Conservation (phyloP, 2,329 filamentous ascomycete genomes). For the Claviceps cyperi region DNA sequence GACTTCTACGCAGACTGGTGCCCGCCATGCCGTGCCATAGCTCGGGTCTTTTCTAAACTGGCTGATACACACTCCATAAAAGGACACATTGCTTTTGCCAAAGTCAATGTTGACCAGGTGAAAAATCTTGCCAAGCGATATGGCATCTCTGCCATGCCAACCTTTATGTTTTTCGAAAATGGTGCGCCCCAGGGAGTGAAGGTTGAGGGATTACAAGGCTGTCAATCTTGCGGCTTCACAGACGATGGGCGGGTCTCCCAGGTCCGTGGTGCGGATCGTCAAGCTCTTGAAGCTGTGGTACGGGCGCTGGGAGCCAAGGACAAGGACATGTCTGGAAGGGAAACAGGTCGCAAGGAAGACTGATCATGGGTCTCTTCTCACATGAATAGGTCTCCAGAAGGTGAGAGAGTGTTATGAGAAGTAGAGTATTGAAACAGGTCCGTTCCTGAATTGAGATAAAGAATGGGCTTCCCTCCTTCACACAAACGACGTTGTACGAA, state of each 20-base stretch:
- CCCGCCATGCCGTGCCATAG: slow-evolving; percentile 33
- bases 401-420: no score
- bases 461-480: no score
- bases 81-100: slow-evolving; percentile 10
- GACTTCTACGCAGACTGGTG: slow-evolving; percentile 40
- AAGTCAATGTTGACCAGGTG: slow-evolving; percentile 12
- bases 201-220: slow-evolving; percentile 14
- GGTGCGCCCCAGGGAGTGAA: slow-evolving; percentile 33
- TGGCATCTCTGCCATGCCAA: slow-evolving; percentile 81
- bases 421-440: no score
- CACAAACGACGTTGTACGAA: no score
- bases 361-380: background rate
- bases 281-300: slow-evolving; percentile 15
- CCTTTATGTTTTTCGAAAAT: slow-evolving; percentile 75
- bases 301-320: slow-evolving; percentile 10
- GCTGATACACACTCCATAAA: slow-evolving; percentile 10
- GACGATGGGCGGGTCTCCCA: slow-evolving; percentile 16
- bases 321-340: background rate
- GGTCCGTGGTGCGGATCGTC: slow-evolving; percentile 16
- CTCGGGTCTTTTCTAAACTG: slow-evolving; percentile 37
- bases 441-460: no score
- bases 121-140: slow-evolving; percentile 45
- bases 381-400: no score
- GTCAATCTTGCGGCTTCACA: slow-evolving; percentile 11
- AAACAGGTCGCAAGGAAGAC: background rate